Conservation (phyloP, 495 filamentous ascomycete species). For the Talaromyces borbonicus region DNA sequence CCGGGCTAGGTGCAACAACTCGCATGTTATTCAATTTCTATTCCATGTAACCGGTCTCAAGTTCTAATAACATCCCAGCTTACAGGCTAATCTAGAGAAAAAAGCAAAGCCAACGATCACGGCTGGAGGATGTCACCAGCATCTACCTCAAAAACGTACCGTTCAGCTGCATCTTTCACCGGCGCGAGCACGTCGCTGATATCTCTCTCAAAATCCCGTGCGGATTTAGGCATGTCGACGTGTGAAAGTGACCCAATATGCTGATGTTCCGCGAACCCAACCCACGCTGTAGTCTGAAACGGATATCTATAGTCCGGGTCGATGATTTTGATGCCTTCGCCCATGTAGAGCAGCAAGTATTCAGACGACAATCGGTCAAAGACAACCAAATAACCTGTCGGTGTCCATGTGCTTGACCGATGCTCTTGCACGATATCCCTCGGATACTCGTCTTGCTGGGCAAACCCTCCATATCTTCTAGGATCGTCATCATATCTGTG, state of each 20-base stretch:
- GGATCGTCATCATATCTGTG: no score
- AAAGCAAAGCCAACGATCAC: no score
- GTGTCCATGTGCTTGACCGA: slow-evolving; percentile 13
- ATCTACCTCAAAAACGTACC: slow-evolving; percentile 22
- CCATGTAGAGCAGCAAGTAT: slow-evolving; percentile 22
- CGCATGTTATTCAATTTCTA: no score
- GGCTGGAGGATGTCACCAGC: slow-evolving; percentile 16
- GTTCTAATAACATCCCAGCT: no score
- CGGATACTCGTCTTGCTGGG: no score
- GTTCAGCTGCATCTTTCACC: slow-evolving; percentile 4
- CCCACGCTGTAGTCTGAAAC: not conserved
- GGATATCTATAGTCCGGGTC: slow-evolving; percentile 7
- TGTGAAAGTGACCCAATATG: not conserved
- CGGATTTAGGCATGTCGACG: not conserved
- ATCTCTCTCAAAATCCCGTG: not conserved
- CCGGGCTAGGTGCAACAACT: no score
- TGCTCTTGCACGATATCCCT: not conserved
- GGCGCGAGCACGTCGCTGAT: slow-evolving; percentile 5
- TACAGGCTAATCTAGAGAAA: no score
- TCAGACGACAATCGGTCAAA: slow-evolving; percentile 27
- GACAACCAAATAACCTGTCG: slow-evolving; percentile 28
- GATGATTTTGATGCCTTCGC: slow-evolving; percentile 13
- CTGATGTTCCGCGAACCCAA: not conserved
- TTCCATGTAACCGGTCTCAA: no score
- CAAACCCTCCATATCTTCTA: no score